These are phyloP conservation scores for Vitis hybrid DNA, from an alignment of 177 flowering plant genomes.

Conservation along the genomic window DNA sequence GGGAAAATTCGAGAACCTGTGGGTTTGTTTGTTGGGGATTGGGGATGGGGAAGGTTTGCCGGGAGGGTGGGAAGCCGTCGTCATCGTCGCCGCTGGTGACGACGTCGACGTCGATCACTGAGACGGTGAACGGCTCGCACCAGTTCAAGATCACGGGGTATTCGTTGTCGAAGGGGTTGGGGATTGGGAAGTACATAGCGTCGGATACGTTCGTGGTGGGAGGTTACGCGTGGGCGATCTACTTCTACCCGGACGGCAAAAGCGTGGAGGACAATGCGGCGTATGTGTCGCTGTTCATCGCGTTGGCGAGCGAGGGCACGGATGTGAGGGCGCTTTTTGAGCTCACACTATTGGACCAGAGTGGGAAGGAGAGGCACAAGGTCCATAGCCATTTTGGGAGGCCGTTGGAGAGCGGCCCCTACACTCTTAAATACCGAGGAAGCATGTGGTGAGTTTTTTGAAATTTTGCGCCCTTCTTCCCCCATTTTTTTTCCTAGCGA, in stretches of 20 bases:
- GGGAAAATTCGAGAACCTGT: no score
- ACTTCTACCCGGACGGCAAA: conserved; percentile 78
- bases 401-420: conserved; percentile 68
- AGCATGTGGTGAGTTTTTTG: conserved; percentile 65
- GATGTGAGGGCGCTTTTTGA: conserved; percentile 79
- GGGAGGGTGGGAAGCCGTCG: conserved; percentile 33
- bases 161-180: conserved; percentile 64
- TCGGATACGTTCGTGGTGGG: conserved; percentile 69
- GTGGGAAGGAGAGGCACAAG: conserved; percentile 71
- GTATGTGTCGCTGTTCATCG: conserved; percentile 68
- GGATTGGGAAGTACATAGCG: conserved; percentile 66
- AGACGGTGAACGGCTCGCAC: conserved; percentile 68
- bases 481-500: background rate
- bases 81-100: conserved; percentile 37
- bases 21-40: no score
- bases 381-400: conserved; percentile 79
- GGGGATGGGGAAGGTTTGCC: conserved; percentile 47
- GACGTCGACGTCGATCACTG: conserved; percentile 58
- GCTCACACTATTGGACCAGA: conserved; percentile 73
- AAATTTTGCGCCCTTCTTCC: background rate
- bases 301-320: conserved; percentile 70
- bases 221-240: conserved; percentile 74
- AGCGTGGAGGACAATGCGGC: conserved; percentile 61
- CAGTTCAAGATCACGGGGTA: conserved; percentile 67
- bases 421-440: conserved; percentile 71